Evolutionary conservation across 208 protist species (phyloP), one percentile per base, ranked within the genome.

Genomic region (Crithidia expoeki): DNA sequence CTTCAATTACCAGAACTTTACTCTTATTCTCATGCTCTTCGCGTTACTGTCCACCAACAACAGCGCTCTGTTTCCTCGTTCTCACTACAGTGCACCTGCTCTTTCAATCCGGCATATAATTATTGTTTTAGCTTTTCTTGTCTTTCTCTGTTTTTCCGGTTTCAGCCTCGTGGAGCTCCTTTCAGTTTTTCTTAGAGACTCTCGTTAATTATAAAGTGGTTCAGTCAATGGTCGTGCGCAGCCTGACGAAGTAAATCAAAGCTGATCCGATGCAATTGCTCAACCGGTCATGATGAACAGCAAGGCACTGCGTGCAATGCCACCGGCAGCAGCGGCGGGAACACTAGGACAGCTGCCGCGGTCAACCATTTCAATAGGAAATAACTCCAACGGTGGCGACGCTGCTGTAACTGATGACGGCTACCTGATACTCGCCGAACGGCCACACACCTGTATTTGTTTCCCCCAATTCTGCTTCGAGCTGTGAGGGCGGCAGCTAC

Each of bases 191-290:
- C n/a, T n/a, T n/a, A n/a, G n/a, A n/a, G n/a, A n/a, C n/a, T 33
- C 30, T 4, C 25, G 19, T 59, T 65, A 51, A 30, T 61, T 67
- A 47, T 28, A 64, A 46, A 57, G 49, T 47, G 47, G 57, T 11
- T 34, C 63, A 1, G 53, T 34, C 3, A 59, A 57, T 25, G 30
- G 12, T 66, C 46, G 60, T 42, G 60, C 60, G 60, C 42, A 52
- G 60, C 42, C 60, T 55, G 17, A 55, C 42, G 60, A 66, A 36
- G 32, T 7, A 40, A 52, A 44, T 3, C 42, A 4, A 6, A 25
- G 10, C 60, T 23, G 46, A 28, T 17, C 44, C 1, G 32, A 66
- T 66, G 60, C 36, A 23, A 32, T 19, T 9, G 46, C 25, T 49
- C 27, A 11, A 4, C 53, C 32, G 7, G 60, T 55, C 60, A 55